phyloP scores from a whole-genome alignment of 352 stramenopile genomes.

The Phytophthora quininea region DNA sequence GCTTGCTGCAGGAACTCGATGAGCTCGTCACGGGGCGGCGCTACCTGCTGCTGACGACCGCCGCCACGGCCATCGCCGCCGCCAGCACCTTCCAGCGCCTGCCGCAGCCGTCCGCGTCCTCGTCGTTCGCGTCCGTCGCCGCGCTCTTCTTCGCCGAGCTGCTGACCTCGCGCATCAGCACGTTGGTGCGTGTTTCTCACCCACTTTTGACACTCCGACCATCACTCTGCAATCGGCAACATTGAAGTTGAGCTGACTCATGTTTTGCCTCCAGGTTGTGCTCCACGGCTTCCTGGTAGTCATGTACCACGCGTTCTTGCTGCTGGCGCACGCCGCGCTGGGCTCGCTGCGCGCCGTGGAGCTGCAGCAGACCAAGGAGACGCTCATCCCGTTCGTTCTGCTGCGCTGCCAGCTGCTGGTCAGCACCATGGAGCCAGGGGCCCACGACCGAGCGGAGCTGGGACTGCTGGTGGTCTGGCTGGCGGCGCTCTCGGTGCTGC shows the following conservation, averaged over 20 bases:
- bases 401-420: constrained; percentile 77
- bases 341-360: constrained; percentile 54
- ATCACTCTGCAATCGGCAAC: too few relatives aligned
- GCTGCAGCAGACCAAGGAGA: constrained; percentile 84
- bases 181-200: constrained; percentile 54
- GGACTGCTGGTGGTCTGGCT: constrained; percentile 72
- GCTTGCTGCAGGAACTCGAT: constrained; percentile 41
- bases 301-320: constrained; percentile 72
- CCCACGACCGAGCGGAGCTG: constrained; percentile 38
- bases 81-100: constrained; percentile 54
- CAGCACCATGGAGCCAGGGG: constrained; percentile 61
- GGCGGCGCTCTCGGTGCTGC: constrained; percentile 61
- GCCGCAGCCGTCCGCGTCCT: constrained; percentile 18
- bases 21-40: constrained; percentile 54
- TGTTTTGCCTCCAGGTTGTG: constrained; percentile 50
- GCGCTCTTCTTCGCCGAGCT: constrained; percentile 51
- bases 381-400: constrained; percentile 75
- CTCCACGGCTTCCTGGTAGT: constrained; percentile 73
- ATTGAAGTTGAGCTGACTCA: constrained; percentile 13
- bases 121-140: constrained; percentile 12
- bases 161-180: constrained; percentile 59
- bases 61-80: constrained; percentile 59
- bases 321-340: constrained; percentile 51
- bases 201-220: constrained; percentile 6
- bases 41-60: constrained; percentile 70